Evolutionary conservation across 345 rosid species (phyloP).

Genomic region (Pistacia integerrima): DNA sequence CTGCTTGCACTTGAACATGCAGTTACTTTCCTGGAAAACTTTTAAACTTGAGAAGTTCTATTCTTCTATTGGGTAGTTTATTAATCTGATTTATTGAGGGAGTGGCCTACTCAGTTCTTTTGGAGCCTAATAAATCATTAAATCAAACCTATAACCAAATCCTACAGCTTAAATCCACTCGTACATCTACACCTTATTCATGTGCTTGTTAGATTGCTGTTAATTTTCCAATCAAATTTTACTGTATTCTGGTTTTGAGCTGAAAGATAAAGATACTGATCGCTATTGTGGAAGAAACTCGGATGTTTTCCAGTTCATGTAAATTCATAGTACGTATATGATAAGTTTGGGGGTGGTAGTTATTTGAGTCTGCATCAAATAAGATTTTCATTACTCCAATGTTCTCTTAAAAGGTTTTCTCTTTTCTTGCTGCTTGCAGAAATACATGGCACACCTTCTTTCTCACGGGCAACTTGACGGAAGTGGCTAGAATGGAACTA

Average conservation of each 20-base stretch:
- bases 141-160: not conserved
- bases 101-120: not conserved
- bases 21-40: not conserved
- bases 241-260: not conserved
- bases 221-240: not conserved
- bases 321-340: not conserved
- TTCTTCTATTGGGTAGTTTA: not conserved
- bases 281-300: not conserved
- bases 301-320: not conserved
- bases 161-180: not conserved
- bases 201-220: not conserved
- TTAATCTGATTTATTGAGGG: not conserved
- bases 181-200: not conserved
- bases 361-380: not conserved
- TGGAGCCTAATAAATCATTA: not conserved
- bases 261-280: not conserved
- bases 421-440: constrained; percentile 50
- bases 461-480: constrained; percentile 86
- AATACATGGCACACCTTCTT: constrained; percentile 91
- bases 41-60: not conserved
- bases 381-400: not conserved
- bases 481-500: constrained; percentile 46
- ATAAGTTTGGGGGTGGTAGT: not conserved
- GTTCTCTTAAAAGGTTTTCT: not conserved
- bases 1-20: not conserved